A percentile compares a stretch with the other conserved stretches of the same genome.
Conservation (phyloP, 257 asterid species). For the Nyctanthes arbortristis region DNA sequence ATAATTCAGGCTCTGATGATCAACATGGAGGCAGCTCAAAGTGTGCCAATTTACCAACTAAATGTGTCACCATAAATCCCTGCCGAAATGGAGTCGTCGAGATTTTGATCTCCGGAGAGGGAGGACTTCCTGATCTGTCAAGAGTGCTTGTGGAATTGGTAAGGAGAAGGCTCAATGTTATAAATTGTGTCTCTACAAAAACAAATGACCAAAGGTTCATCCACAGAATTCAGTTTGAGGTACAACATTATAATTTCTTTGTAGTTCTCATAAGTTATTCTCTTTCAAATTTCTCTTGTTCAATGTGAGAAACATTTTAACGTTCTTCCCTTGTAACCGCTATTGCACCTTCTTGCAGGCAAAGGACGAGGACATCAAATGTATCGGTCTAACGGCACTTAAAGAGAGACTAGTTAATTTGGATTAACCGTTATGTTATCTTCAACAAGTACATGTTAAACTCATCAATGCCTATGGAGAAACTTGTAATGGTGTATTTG, state of each 20-base stretch:
- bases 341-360: conserved; percentile 15
- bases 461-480: no score
- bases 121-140: conserved; percentile 7
- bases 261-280: no score
- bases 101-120: conserved; percentile 24
- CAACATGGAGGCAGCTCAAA: neutral
- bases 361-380: neutral
- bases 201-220: conserved; percentile 16
- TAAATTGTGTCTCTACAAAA: conserved; percentile 24
- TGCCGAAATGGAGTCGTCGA: conserved; percentile 24
- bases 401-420: conserved; percentile 7
- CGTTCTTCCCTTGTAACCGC: no score
- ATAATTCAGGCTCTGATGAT: neutral
- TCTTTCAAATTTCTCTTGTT: no score
- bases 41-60: neutral
- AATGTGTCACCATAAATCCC: conserved; percentile 10
- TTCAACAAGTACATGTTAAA: no score
- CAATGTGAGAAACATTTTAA: no score
- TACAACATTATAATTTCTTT: neutral
- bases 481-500: no score
- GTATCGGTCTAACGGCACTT: neutral
- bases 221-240: conserved; percentile 24
- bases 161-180: conserved; percentile 12
- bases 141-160: conserved; percentile 14
- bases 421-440: no score